phyloP scores from a whole-genome alignment of 192 early-diverging fungal genomes.

The Coemansia sp. region DNA sequence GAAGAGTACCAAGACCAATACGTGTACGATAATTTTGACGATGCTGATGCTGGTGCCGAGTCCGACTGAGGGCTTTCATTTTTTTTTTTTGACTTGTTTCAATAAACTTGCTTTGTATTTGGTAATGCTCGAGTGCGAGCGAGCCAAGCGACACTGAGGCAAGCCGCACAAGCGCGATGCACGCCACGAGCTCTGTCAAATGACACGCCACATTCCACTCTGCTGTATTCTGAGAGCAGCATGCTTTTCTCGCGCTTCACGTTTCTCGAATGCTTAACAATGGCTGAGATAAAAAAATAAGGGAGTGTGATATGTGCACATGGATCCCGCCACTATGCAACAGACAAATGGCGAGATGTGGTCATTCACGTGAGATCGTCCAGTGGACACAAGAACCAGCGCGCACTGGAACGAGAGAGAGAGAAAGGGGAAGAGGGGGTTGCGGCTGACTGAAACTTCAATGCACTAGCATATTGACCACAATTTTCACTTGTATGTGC shows the following conservation, averaged over 20 bases:
- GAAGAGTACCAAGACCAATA: conserved; percentile 13
- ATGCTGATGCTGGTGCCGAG: conserved; percentile 11
- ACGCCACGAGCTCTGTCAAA: neutral
- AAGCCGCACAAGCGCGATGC: too few relatives aligned
- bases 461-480: conserved; percentile 1
- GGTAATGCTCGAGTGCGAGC: too few relatives aligned
- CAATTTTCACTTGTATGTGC: neutral
- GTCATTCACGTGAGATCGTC: neutral
- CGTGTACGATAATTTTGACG: conserved; percentile 17
- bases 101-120: neutral
- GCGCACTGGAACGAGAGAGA: neutral
- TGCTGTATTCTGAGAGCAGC: too few relatives aligned
- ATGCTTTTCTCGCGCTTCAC: neutral
- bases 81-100: neutral
- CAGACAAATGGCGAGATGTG: neutral
- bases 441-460: neutral
- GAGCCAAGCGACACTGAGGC: neutral
- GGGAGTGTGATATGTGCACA: neutral
- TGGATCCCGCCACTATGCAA: neutral
- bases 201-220: neutral
- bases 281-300: neutral
- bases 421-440: too few relatives aligned
- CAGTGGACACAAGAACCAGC: neutral
- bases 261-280: neutral
- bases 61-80: neutral